phyloP scores from a whole-genome alignment of 2,329 filamentous ascomycete species.

The Neodidymelliopsis sp. region DNA sequence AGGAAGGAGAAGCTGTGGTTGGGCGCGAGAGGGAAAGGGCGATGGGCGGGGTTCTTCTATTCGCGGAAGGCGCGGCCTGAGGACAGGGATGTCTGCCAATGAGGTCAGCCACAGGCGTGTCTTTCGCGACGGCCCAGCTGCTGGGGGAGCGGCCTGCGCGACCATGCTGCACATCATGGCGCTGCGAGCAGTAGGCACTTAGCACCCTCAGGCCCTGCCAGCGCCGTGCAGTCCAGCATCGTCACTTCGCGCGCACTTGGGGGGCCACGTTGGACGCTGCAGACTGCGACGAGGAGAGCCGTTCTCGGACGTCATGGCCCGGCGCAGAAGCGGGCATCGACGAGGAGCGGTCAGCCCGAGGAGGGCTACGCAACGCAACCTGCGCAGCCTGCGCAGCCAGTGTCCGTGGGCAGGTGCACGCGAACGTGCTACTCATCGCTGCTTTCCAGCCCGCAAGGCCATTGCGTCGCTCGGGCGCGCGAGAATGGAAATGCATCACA shows the following conservation, averaged over 20 bases:
- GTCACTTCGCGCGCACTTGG: too few relatives aligned
- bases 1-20: constrained; percentile 35
- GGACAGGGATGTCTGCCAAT: constrained; percentile 29
- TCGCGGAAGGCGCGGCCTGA: constrained; percentile 20
- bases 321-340: constrained; percentile 14
- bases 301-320: constrained; percentile 12
- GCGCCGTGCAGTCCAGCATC: not conserved
- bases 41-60: constrained; percentile 29
- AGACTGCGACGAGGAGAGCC: constrained; percentile 17
- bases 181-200: not conserved
- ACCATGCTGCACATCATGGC: constrained; percentile 14
- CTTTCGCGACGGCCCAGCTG: constrained; percentile 14
- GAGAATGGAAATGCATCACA: constrained; percentile 36
- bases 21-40: constrained; percentile 32
- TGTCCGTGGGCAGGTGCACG: constrained; percentile 11
- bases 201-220: not conserved
- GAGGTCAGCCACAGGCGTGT: constrained; percentile 20
- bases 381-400: not conserved
- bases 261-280: too few relatives aligned
- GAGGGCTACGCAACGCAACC: constrained; percentile 14
- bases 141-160: constrained; percentile 5
- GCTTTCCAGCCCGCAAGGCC: constrained; percentile 1
- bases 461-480: constrained; percentile 4
- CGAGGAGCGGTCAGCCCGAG: constrained; percentile 18
- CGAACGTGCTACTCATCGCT: constrained; percentile 13